Evolutionary conservation across 1,139 yeast genomes (phyloP).

Genomic region (Yamadazyma jaroonii): DNA sequence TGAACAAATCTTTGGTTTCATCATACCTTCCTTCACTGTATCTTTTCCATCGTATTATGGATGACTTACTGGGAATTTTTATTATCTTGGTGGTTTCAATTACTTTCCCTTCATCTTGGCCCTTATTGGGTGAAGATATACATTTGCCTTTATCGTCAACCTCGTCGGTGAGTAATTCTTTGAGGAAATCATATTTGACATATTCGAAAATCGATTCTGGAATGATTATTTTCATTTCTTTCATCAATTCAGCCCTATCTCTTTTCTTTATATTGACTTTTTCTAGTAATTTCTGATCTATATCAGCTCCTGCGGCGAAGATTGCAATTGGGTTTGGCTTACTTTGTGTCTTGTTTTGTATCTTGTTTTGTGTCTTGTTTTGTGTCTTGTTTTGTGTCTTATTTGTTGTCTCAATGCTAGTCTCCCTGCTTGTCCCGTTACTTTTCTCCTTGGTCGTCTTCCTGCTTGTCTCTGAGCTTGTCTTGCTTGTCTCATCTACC

Average conservation of each 20-base stretch:
- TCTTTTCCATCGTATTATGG: conserved; percentile 37
- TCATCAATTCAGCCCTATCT: conserved; percentile 48
- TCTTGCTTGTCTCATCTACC: too few species aligned
- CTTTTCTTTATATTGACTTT: conserved; percentile 50
- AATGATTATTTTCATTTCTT: conserved; percentile 43
- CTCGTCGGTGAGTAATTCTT: conserved; percentile 1
- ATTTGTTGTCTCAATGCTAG: too few species aligned
- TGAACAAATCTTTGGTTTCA: conserved; percentile 44
- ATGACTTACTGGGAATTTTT: conserved; percentile 15
- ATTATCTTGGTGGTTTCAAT: conserved; percentile 4
- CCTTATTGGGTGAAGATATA: conserved; percentile 4
- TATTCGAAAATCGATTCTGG: conserved; percentile 3
- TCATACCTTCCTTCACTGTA: conserved; percentile 41
- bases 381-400: too few species aligned
- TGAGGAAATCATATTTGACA: conserved; percentile 2
- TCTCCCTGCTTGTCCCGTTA: too few species aligned
- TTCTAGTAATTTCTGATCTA: conserved; percentile 27
- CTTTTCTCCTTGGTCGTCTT: too few species aligned
- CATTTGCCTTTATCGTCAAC: conserved; percentile 5
- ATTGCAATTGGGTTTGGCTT: too few species aligned
- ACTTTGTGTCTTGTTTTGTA: too few species aligned
- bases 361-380: too few species aligned
- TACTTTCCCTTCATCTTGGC: neutral
- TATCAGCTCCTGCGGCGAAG: too few species aligned
- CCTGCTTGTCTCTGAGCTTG: too few species aligned